Evolutionary conservation across 768 basidiomycete species (phyloP), one percentile per base, ranked within the genome.

Genomic region (Clitopilus hobsonii): DNA sequence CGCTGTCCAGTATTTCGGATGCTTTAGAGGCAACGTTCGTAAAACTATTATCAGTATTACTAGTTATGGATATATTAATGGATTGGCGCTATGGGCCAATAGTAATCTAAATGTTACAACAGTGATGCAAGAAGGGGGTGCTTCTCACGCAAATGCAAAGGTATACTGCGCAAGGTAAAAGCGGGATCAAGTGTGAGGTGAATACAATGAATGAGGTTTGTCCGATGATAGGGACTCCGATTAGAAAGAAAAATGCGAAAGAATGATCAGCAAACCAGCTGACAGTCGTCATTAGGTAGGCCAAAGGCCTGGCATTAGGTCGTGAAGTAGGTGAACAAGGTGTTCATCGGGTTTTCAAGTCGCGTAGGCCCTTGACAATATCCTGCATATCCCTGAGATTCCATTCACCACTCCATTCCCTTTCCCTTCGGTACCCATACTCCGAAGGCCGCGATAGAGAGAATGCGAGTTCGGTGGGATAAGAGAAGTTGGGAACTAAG

Each of bases 341-440:
- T n/a, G 32, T 4, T 56, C 54, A 60, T 10, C 59, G 58, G 8
- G 55, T 53, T 36, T 60, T 63, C 54, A 66, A 53, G 32, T 52
- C 58, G 49, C 65, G 49, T 28, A 66, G 24, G 13, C 36, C 60
- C 54, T 58, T 61, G 6, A 62, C 59, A 28, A 65, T 62, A 28
- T 65, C 60, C 18, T 58, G 58, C 58, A 68, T 60, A 54, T 70
- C 67, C 53, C 61, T 61, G 45, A 63, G 59, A 53, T 69, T 70
- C 69, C 69, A 70, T 58, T 70, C 69, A 29, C 69, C 69, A 52
- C 67, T 68, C 69, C 69, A 70, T 27, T 63, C 67, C 16, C 58
- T 60, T 50, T 63, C 65, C 36, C 62, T 69, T 52, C 52, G 24
- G 28, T 48, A 24, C 18, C 32, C 41, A 30, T 22, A 24, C 24